Percentiles rank a stretch among this genome's conserved stretches.
Evolutionary conservation across 306 rosid species (phyloP).

Genomic region (Quercus dentata): DNA sequence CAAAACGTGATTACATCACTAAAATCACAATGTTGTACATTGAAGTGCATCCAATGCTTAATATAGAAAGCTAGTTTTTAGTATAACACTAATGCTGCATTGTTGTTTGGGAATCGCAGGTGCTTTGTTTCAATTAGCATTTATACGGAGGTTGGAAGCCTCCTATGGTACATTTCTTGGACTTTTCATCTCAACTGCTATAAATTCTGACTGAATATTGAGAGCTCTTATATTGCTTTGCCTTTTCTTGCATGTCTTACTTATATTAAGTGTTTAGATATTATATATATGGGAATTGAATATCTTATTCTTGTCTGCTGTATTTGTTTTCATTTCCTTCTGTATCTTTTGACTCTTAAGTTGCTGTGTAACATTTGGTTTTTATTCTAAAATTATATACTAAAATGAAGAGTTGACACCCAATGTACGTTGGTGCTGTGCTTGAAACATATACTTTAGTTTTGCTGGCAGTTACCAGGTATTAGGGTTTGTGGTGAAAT

Average conservation of each 20-base stretch:
- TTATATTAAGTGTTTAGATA: not conserved
- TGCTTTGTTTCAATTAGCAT: slow-evolving; percentile 88
- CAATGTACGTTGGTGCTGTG: not conserved
- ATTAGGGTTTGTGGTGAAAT: not conserved
- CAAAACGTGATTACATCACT: not conserved
- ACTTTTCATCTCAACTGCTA: not conserved
- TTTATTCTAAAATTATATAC: too few relatives aligned
- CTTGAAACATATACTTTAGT: not conserved
- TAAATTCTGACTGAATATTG: not conserved
- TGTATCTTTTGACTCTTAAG: not conserved
- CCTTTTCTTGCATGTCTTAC: not conserved
- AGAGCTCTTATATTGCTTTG: not conserved
- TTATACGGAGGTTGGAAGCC: slow-evolving; percentile 79
- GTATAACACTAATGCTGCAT: not conserved
- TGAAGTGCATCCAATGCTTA: not conserved
- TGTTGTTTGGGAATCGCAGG: slow-evolving; percentile 47
- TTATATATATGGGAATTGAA: not conserved
- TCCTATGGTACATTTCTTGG: slow-evolving; percentile 57
- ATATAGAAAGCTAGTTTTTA: not conserved
- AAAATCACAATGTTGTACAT: not conserved
- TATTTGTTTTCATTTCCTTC: not conserved
- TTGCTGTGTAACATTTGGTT: not conserved
- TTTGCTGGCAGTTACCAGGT: not conserved
- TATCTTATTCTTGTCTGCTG: not conserved
- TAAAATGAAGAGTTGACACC: not conserved